These are phyloP conservation scores for Nepenthes mirabilis DNA, from an alignment of 148 eudicot species.

Conservation along the genomic window DNA sequence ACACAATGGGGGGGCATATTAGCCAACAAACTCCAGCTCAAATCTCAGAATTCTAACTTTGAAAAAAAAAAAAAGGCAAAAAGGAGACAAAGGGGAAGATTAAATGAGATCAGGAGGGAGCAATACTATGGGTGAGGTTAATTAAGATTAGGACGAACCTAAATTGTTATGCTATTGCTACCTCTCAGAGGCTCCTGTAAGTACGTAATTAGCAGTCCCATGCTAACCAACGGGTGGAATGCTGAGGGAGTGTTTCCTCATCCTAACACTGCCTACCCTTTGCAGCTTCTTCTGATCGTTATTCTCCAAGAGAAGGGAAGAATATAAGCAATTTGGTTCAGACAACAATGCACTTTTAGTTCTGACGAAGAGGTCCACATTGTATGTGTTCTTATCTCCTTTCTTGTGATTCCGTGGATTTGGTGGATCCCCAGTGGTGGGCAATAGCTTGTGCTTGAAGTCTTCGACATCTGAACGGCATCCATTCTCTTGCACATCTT, in stretches of 20 bases:
- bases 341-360: conserved; percentile 33
- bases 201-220: conserved; percentile 14
- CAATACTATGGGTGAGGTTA: too few species aligned
- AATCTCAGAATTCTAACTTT: too few species aligned
- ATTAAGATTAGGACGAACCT: background rate
- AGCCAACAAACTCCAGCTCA: too few species aligned
- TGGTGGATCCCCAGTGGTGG: conserved; percentile 12
- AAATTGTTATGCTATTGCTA: conserved; percentile 1
- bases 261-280: conserved; percentile 19
- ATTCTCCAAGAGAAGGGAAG: conserved; percentile 22
- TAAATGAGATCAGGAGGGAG: too few species aligned
- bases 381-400: conserved; percentile 25
- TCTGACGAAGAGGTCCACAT: conserved; percentile 37
- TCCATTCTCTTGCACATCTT: conserved; percentile 48
- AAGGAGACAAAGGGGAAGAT: too few species aligned
- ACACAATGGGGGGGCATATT: too few species aligned
- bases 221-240: conserved; percentile 41
- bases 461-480: conserved; percentile 41
- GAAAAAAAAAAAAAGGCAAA: too few species aligned
- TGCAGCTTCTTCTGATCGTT: conserved; percentile 22
- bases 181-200: conserved; percentile 7
- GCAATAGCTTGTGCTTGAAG: conserved; percentile 7
- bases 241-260: conserved; percentile 57
- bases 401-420: conserved; percentile 11
- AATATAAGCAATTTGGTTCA: conserved; percentile 13